A percentile compares a stretch with the other conserved stretches of the same genome.
These are phyloP conservation scores for Apiospora arundinis DNA, from an alignment of 2,329 filamentous ascomycete genomes.

Conservation along the genomic window DNA sequence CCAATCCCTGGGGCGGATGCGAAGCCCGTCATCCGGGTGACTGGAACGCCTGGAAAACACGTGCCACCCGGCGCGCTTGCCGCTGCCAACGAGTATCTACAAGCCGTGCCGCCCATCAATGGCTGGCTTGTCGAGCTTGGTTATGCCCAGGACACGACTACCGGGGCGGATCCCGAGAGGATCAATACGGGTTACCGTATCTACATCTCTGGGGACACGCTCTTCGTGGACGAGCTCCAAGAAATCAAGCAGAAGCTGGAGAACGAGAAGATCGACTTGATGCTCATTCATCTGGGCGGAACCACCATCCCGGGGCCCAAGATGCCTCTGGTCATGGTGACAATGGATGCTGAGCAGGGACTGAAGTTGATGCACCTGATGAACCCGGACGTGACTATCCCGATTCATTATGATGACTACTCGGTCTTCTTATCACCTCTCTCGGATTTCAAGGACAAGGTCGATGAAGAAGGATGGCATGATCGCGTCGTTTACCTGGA, in stretches of 20 bases:
- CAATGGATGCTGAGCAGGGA: conserved; percentile 71
- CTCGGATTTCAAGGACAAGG: conserved; percentile 63
- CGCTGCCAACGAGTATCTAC: conserved; percentile 46
- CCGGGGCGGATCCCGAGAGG: conserved; percentile 28
- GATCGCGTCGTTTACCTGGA: conserved; percentile 67
- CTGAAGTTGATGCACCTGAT: conserved; percentile 65
- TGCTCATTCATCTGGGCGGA: conserved; percentile 70
- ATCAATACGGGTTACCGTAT: conserved; percentile 61
- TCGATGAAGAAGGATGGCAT: conserved; percentile 56
- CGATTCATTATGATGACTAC: conserved; percentile 71
- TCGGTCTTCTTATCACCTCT: conserved; percentile 66
- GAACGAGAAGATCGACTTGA: conserved; percentile 64
- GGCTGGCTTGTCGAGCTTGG: conserved; percentile 72
- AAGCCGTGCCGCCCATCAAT: conserved; percentile 66
- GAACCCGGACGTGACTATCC: conserved; percentile 66
- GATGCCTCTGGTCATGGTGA: conserved; percentile 68
- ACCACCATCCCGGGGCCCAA: conserved; percentile 68
- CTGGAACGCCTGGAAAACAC: conserved; percentile 70
- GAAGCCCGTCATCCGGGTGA: conserved; percentile 59
- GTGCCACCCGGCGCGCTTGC: conserved; percentile 50
- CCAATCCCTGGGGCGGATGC: conserved; percentile 40
- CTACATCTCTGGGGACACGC: conserved; percentile 71
- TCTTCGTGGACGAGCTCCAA: conserved; percentile 66
- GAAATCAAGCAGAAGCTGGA: conserved; percentile 63
- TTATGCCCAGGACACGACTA: conserved; percentile 39